These are phyloP conservation scores for Lepidium aucheri DNA, from an alignment of 345 rosid genomes.

Conservation along the genomic window DNA sequence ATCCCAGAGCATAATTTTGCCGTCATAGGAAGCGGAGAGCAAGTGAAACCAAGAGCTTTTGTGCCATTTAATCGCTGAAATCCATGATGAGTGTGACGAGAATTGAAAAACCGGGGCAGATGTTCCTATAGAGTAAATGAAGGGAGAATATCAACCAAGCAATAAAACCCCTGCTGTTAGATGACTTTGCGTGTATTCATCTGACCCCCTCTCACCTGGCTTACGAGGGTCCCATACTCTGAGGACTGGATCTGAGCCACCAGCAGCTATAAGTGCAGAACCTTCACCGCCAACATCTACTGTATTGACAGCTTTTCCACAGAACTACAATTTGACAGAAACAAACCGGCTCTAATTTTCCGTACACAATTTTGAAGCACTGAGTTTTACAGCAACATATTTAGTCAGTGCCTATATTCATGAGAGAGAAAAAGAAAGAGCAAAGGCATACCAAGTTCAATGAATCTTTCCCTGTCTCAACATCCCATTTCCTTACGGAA, in stretches of 20 bases:
- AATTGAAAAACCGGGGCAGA: conserved; percentile 85
- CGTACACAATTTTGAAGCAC: not conserved
- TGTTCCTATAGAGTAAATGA: conserved; percentile 43
- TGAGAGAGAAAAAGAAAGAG: conserved; percentile 1
- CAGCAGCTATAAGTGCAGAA: conserved; percentile 80
- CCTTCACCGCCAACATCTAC: conserved; percentile 93
- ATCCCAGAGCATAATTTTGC: conserved; percentile 99
- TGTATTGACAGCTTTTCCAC: conserved; percentile 75
- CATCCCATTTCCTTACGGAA: conserved; percentile 86
- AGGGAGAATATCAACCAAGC: not conserved
- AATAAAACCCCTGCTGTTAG: not conserved
- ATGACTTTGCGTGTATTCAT: not conserved
- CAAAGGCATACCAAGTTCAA: conserved; percentile 48
- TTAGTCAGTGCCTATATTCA: not conserved
- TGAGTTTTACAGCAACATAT: not conserved
- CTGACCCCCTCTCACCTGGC: conserved; percentile 52
- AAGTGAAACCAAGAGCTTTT: conserved; percentile 70
- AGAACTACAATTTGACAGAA: conserved; percentile 41
- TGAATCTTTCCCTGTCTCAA: conserved; percentile 69
- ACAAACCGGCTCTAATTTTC: not conserved
- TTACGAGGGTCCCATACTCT: conserved; percentile 98
- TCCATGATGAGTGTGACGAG: conserved; percentile 84
- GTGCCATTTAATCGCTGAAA: conserved; percentile 96
- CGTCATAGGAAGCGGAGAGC: conserved; percentile 92
- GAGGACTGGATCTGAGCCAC: conserved; percentile 83